Evolutionary conservation across 2,329 filamentous ascomycete genomes (phyloP), one percentile per base, ranked within the genome.

Genomic region (Dactylellina cionopaga): DNA sequence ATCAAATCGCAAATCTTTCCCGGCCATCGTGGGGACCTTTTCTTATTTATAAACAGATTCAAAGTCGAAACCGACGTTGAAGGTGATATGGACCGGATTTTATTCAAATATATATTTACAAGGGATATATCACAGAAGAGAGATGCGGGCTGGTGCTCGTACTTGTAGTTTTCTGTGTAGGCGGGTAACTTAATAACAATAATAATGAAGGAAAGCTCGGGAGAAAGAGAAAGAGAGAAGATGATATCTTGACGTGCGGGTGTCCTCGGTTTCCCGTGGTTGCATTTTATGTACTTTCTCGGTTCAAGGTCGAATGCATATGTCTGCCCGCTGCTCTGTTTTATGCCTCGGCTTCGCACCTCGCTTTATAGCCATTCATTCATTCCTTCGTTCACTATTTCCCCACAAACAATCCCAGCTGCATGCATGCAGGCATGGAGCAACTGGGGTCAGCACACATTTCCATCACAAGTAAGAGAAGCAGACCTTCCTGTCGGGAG

Each of bases 1-100:
- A 83, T 96, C 92, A 80, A 90, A 96, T 78, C 92, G 87, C 79
- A 96, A 83, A 81, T 90, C 86, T 25, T 72, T 41, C 19, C 43
- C 44, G 15, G 68, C 41, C 60, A 69, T 69, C 24, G 19, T 43
- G n/a, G 55, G 11, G 13, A 22, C 10, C 24, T 27, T 35, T 31
- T 7, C 24, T 51, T 35, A 39, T 25, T n/a, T n/a, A 37, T 2
- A 11, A n/a, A 43, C 25, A 15, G 5, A 25, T 35, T 27, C 35
- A 22, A 22, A 44, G 2, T 25, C 9, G 22, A 59, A 5, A 7
- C 15, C 13, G 5, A 19, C 7, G n/a, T 56, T 56, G 41, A n/a
- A 22, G 41, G 56, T 43, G 9, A 31, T 19, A 37, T 44, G 55
- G n/a, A 37, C 37, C 17, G 25, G 52, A 47, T 13, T 46, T 27